Percentiles rank a stretch among this genome's conserved stretches.
Conservation (phyloP, 371 early-diverging fungal genomes). For the Mucor circinelloides region DNA sequence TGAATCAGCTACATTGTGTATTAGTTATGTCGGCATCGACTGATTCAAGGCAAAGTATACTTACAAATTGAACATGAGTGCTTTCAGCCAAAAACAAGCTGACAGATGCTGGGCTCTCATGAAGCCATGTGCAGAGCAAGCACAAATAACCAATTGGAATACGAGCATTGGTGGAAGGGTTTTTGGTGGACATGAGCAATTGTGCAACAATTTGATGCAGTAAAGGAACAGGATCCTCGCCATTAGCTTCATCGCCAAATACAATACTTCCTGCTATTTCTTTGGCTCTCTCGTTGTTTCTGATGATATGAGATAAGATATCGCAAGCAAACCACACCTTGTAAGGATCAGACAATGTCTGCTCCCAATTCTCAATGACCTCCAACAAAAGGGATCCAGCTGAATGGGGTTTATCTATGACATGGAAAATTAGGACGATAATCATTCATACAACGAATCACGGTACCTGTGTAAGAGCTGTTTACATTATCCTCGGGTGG, state of each 20-base stretch:
- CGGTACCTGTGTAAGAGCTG: slow-evolving; percentile 37
- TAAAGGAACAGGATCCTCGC: slow-evolving; percentile 61
- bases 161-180: slow-evolving; percentile 62
- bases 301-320: slow-evolving; percentile 77
- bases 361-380: slow-evolving; percentile 78
- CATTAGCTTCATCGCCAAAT: slow-evolving; percentile 73
- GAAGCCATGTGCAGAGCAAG: slow-evolving; percentile 81
- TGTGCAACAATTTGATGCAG: slow-evolving; percentile 64
- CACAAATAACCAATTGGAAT: slow-evolving; percentile 74
- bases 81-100: slow-evolving; percentile 86
- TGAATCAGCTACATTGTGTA: slow-evolving; percentile 69
- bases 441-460: not conserved
- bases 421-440: not conserved
- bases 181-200: slow-evolving; percentile 58
- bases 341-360: slow-evolving; percentile 75
- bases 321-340: slow-evolving; percentile 88
- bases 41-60: slow-evolving; percentile 13
- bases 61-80: slow-evolving; percentile 87
- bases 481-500: slow-evolving; percentile 74
- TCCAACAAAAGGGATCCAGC: slow-evolving; percentile 84
- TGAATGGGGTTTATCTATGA: slow-evolving; percentile 62
- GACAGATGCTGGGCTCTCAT: slow-evolving; percentile 76
- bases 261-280: slow-evolving; percentile 71
- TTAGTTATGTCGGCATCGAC: not conserved
- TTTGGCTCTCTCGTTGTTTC: slow-evolving; percentile 76